Evolutionary conservation across 202 grass and related monocot species (phyloP).

Genomic region (Digitaria exilis): DNA sequence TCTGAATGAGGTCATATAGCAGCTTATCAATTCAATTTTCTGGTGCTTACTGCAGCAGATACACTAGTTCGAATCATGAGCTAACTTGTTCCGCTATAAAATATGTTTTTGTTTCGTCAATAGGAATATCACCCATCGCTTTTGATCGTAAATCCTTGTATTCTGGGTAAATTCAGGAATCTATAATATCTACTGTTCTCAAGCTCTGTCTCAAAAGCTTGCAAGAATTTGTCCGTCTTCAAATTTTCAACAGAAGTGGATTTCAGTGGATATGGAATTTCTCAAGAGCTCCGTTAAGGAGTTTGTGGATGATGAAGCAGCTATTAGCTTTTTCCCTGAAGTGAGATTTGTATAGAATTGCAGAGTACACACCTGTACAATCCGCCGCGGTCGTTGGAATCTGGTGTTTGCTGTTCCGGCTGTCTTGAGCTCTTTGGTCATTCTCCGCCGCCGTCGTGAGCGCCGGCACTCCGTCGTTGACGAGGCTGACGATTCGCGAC

Average conservation of each 20-base stretch:
- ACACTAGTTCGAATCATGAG: slow-evolving; percentile 19
- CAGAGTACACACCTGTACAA: no score
- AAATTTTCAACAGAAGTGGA: slow-evolving; percentile 96
- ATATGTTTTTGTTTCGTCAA: not conserved
- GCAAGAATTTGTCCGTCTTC: no score
- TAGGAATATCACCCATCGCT: not conserved
- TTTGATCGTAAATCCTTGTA: slow-evolving; percentile 34
- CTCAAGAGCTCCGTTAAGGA: slow-evolving; percentile 90
- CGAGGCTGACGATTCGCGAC: no score
- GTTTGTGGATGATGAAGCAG: slow-evolving; percentile 90
- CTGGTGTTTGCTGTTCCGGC: no score
- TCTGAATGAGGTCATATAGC: slow-evolving; percentile 15
- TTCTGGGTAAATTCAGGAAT: slow-evolving; percentile 68
- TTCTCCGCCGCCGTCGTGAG: no score
- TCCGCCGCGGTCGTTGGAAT: no score
- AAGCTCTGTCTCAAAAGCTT: slow-evolving; percentile 97
- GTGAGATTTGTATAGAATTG: no score
- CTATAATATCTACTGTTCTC: slow-evolving; percentile 81
- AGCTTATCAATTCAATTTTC: slow-evolving; percentile 19
- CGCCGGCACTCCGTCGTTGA: no score
- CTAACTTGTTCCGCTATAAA: slow-evolving; percentile 31
- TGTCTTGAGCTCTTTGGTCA: no score
- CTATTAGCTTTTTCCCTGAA: slow-evolving; percentile 91
- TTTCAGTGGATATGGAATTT: slow-evolving; percentile 99
- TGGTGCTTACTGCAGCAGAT: not conserved